These are phyloP conservation scores for Tuctoria greenei DNA, from an alignment of 176 grass and related monocot genomes.

Conservation along the genomic window DNA sequence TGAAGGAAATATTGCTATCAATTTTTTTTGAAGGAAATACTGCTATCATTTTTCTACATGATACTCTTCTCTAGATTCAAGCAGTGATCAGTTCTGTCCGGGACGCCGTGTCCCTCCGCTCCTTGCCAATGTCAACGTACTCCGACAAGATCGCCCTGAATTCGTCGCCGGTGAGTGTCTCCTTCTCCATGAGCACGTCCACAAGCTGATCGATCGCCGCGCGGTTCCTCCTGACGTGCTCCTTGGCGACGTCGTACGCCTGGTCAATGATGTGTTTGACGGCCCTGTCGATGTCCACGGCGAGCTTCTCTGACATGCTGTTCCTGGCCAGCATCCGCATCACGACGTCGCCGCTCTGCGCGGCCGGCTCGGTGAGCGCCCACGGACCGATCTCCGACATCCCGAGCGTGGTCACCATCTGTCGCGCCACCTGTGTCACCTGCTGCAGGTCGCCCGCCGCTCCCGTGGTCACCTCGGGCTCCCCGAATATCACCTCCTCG, in stretches of 20 bases:
- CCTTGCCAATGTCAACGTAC: slow-evolving; percentile 46
- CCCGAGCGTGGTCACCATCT: slow-evolving; percentile 80
- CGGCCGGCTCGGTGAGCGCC: slow-evolving; percentile 49
- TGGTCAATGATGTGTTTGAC: slow-evolving; percentile 61
- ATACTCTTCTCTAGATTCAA: slow-evolving; percentile 30
- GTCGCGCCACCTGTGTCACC: slow-evolving; percentile 69
- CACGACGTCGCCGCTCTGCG: slow-evolving; percentile 67
- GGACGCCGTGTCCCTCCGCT: slow-evolving; percentile 36
- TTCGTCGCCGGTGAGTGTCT: slow-evolving; percentile 76
- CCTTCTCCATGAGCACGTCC: slow-evolving; percentile 75
- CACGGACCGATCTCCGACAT: slow-evolving; percentile 86
- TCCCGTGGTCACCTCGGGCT: slow-evolving; percentile 78
- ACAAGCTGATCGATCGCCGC: slow-evolving; percentile 71
- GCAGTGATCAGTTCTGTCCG: slow-evolving; percentile 40
- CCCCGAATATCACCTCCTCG: slow-evolving; percentile 82
- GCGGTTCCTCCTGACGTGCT: slow-evolving; percentile 56
- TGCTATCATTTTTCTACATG: not conserved
- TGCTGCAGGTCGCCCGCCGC: slow-evolving; percentile 82
- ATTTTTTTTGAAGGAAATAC: no score
- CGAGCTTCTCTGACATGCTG: slow-evolving; percentile 64
- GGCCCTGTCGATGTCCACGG: slow-evolving; percentile 60
- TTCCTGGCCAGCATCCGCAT: slow-evolving; percentile 78
- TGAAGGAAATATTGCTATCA: no score
- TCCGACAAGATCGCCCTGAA: slow-evolving; percentile 71
- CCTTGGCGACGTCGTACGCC: slow-evolving; percentile 67